Conservation (phyloP, 2,329 filamentous ascomycete genomes). For the Parascedosporium putredinis region DNA sequence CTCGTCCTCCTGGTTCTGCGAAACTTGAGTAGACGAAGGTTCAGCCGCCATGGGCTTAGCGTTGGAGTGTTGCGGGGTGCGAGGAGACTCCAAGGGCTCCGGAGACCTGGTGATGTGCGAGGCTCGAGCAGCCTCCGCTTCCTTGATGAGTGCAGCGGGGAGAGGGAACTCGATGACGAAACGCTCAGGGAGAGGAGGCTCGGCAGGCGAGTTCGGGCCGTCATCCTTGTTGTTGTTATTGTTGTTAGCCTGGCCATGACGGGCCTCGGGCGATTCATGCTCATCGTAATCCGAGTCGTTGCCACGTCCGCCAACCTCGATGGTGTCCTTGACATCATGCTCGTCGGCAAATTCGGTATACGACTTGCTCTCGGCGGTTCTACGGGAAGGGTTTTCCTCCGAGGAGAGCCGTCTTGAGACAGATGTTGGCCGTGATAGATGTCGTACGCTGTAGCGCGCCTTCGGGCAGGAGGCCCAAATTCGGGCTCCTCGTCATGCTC, state of each 20-base stretch:
- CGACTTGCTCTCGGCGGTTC: conserved; percentile 22
- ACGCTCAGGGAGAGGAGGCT: not conserved
- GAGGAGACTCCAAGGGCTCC: not conserved
- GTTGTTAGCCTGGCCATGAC: too few species aligned
- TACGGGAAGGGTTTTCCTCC: conserved; percentile 30
- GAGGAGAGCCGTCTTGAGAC: conserved; percentile 21
- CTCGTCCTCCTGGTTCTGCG: not conserved
- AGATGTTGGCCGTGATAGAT: conserved; percentile 17
- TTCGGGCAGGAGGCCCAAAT: conserved; percentile 19
- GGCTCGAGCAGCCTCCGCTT: not conserved
- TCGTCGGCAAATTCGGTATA: conserved; percentile 28
- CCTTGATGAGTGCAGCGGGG: not conserved
- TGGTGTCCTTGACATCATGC: conserved; percentile 45
- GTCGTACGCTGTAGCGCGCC: conserved; percentile 22
- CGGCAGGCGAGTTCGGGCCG: not conserved
- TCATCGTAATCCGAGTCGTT: not conserved
- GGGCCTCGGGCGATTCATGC: not conserved
- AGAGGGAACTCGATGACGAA: not conserved
- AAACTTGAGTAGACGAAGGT: not conserved
- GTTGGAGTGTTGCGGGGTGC: not conserved
- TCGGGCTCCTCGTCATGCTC: conserved; percentile 24
- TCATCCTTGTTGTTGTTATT: not conserved
- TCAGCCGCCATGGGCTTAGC: not conserved
- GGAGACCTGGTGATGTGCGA: not conserved
- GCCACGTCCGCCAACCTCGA: conserved; percentile 39